These are phyloP conservation scores for Chytriomyces hyalinus DNA, from an alignment of 192 early-diverging fungal genomes.

Conservation along the genomic window DNA sequence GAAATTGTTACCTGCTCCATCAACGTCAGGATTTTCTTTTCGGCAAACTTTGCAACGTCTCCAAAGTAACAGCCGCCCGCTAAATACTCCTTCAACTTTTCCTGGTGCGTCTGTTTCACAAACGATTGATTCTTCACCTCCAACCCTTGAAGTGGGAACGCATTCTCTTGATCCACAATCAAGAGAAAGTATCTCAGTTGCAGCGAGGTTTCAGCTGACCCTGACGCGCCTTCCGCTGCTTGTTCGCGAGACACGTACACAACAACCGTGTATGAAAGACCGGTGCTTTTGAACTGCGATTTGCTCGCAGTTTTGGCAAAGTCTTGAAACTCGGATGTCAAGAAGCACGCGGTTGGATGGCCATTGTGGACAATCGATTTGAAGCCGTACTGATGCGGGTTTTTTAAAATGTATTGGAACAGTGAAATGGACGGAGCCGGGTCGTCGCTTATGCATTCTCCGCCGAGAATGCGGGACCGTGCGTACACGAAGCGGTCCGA, in stretches of 20 bases:
- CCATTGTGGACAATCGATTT: conserved; percentile 40
- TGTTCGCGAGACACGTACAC: conserved; percentile 36
- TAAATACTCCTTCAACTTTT: conserved; percentile 53
- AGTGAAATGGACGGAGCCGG: conserved; percentile 39
- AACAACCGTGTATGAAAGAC: conserved; percentile 49
- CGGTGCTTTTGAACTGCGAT: conserved; percentile 29
- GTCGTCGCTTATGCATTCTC: conserved; percentile 34
- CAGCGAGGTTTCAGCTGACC: conserved; percentile 3
- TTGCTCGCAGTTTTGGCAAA: conserved; percentile 32
- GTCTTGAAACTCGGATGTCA: conserved; percentile 43
- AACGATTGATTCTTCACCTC: conserved; percentile 29
- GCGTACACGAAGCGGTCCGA: conserved; percentile 45
- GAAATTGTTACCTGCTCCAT: conserved; percentile 48
- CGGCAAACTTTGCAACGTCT: conserved; percentile 54
- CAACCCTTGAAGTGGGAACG: conserved; percentile 39
- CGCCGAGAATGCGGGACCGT: conserved; percentile 48
- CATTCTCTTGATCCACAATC: conserved; percentile 43
- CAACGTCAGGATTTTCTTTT: conserved; percentile 48
- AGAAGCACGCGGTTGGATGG: conserved; percentile 45
- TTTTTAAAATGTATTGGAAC: conserved; percentile 60
- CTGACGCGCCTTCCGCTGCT: not conserved
- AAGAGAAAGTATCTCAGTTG: conserved; percentile 49
- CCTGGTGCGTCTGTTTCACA: conserved; percentile 38
- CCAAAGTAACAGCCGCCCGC: conserved; percentile 55
- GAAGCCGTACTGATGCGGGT: conserved; percentile 57